A percentile compares a stretch with the other conserved stretches of the same genome.
phyloP scores from a whole-genome alignment of 2,329 filamentous ascomycete genomes.

The Rutstroemia sp. region DNA sequence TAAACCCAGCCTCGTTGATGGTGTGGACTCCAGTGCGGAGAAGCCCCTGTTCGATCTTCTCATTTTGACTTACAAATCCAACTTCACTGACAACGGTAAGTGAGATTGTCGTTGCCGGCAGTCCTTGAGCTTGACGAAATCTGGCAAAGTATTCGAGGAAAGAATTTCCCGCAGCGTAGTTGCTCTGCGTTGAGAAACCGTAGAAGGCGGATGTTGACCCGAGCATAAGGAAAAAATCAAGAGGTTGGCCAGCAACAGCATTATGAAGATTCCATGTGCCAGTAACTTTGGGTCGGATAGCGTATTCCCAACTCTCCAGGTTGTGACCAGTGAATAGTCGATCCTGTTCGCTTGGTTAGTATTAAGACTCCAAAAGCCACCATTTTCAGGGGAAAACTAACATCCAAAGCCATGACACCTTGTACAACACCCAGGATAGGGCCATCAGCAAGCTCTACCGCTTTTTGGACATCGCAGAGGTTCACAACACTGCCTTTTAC shows the following conservation, averaged over 20 bases:
- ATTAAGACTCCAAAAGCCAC: not conserved
- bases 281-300: slow-evolving; percentile 30
- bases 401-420: slow-evolving; percentile 12
- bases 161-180: slow-evolving; percentile 34
- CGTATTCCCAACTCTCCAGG: not conserved
- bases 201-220: slow-evolving; percentile 26
- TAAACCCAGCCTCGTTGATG: slow-evolving; percentile 12
- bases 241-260: slow-evolving; percentile 7
- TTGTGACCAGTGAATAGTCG: not conserved
- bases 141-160: slow-evolving; percentile 32
- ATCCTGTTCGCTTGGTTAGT: not conserved
- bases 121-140: slow-evolving; percentile 23
- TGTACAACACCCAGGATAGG: slow-evolving; percentile 16
- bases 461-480: not conserved
- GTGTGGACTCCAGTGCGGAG: slow-evolving; percentile 11
- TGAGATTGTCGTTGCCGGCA: slow-evolving; percentile 23
- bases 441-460: slow-evolving; percentile 25
- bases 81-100: slow-evolving; percentile 32
- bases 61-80: slow-evolving; percentile 29
- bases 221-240: slow-evolving; percentile 34
- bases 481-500: slow-evolving; percentile 2
- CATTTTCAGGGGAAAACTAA: not conserved
- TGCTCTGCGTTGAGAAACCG: slow-evolving; percentile 29
- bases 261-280: slow-evolving; percentile 15
- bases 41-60: slow-evolving; percentile 8